Evolutionary conservation across 805 yeast species (phyloP).

Genomic region (Candida boleticola): DNA sequence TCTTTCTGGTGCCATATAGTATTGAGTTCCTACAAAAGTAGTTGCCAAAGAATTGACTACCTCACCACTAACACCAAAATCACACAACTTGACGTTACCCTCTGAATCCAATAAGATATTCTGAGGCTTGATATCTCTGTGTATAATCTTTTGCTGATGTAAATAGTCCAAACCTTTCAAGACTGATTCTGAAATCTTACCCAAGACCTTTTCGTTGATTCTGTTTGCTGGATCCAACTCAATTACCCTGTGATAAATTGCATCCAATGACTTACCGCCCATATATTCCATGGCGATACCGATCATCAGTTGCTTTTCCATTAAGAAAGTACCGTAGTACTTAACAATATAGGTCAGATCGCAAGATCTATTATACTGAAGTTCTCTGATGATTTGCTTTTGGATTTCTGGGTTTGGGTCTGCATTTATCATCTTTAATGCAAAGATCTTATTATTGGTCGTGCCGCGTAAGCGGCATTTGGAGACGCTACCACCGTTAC

Average conservation of each 20-base stretch:
- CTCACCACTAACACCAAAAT: conserved; percentile 97
- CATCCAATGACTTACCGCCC: conserved; percentile 90
- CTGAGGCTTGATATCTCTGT: conserved; percentile 95
- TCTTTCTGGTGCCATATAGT: conserved; percentile 98
- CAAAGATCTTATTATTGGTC: conserved; percentile 57
- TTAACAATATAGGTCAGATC: conserved; percentile 81
- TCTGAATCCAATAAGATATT: conserved; percentile 72
- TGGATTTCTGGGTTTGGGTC: conserved; percentile 85
- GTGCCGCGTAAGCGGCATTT: conserved; percentile 67
- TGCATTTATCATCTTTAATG: conserved; percentile 71
- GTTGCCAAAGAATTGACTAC: conserved; percentile 94
- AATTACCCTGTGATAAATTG: conserved; percentile 78
- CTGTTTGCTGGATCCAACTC: conserved; percentile 68
- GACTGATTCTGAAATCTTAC: conserved; percentile 85
- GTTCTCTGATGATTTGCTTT: conserved; percentile 85
- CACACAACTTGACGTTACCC: conserved; percentile 91
- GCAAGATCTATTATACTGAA: conserved; percentile 83
- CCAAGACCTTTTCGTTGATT: conserved; percentile 89
- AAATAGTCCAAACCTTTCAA: conserved; percentile 81
- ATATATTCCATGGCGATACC: conserved; percentile 97
- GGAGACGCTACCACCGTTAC: conserved; percentile 88
- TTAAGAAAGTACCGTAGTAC: conserved; percentile 89
- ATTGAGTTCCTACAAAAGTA: conserved; percentile 95
- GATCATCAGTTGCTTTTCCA: conserved; percentile 73
- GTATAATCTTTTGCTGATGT: conserved; percentile 85